A percentile compares a stretch with the other conserved stretches of the same genome.
phyloP scores from a whole-genome alignment of 352 stramenopile species.

The Phytophthora kernoviae region DNA sequence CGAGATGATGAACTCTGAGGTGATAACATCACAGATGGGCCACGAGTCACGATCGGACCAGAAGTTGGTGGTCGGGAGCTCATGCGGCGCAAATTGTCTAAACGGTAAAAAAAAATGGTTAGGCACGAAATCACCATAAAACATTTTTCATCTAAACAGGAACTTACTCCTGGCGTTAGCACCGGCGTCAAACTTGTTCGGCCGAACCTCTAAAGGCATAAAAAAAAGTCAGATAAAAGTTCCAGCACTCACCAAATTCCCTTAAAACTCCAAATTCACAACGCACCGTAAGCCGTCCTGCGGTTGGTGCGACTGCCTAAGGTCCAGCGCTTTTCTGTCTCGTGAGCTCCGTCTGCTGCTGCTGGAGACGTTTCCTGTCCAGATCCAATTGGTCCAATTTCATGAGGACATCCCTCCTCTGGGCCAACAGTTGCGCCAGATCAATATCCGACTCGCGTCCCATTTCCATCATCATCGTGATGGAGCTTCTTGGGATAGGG shows the following conservation, averaged over 20 bases:
- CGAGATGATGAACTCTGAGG: conserved; percentile 46
- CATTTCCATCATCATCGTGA: conserved; percentile 34
- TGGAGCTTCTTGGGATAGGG: conserved; percentile 34
- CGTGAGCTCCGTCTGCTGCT: conserved; percentile 49
- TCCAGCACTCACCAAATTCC: conserved; percentile 4
- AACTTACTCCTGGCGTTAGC: conserved; percentile 16
- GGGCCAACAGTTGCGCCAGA: conserved; percentile 66
- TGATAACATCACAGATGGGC: conserved; percentile 58
- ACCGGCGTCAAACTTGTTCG: conserved; percentile 37
- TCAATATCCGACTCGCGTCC: conserved; percentile 85
- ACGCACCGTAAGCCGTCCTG: conserved; percentile 57
- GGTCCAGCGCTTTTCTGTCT: conserved; percentile 38
- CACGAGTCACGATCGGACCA: conserved; percentile 51
- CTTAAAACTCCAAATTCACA: no score
- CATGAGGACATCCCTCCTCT: conserved; percentile 80
- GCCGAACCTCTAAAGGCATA: conserved; percentile 23
- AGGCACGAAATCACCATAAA: not conserved
- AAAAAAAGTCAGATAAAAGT: not conserved
- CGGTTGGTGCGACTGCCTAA: conserved; percentile 23
- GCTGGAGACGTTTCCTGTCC: not conserved
- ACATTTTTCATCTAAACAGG: not conserved
- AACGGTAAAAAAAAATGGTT: conserved; percentile 1
- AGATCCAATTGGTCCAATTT: conserved; percentile 63
- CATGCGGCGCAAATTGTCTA: conserved; percentile 70
- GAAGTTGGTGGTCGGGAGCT: conserved; percentile 43